Evolutionary conservation across 768 basidiomycete genomes (phyloP).

Genomic region (Auricularia cornea): DNA sequence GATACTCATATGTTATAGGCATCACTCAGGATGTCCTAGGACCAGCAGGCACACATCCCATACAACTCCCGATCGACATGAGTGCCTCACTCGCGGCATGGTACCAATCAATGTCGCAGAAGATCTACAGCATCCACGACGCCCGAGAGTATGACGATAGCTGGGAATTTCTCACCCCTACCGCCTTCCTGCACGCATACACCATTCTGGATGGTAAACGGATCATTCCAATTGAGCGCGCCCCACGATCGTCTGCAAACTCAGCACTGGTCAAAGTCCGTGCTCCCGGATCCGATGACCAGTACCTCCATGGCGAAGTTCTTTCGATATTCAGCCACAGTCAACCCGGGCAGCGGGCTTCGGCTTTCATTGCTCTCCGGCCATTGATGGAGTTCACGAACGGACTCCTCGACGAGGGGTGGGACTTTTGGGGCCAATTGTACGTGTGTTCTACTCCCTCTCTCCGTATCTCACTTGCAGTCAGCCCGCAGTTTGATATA

Average conservation of each 20-base stretch:
- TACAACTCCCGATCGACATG: neutral
- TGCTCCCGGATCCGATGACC: no score
- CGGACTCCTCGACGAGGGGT: no score
- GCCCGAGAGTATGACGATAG: neutral
- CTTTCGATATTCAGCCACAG: slow-evolving; percentile 6
- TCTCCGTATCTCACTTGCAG: neutral
- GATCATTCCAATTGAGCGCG: slow-evolving; percentile 7
- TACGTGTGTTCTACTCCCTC: no score
- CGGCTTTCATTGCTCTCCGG: slow-evolving; percentile 2
- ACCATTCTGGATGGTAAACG: slow-evolving; percentile 13
- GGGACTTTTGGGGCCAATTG: no score
- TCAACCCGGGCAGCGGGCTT: slow-evolving; percentile 6
- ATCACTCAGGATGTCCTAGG: no score
- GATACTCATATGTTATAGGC: no score
- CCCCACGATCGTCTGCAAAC: slow-evolving; percentile 6
- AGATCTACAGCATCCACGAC: no score
- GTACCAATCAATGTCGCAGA: neutral
- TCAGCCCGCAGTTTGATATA: slow-evolving; percentile 16
- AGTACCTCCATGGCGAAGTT: no score
- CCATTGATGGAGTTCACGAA: neutral
- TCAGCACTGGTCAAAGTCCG: slow-evolving; percentile 1
- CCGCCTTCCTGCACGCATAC: neutral
- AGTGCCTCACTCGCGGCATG: neutral
- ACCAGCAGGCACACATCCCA: neutral
- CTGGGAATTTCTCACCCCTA: slow-evolving; percentile 1